A percentile compares a stretch with the other conserved stretches of the same genome.
Evolutionary conservation across 1,284 basidiomycete genomes (phyloP).

Genomic region (Irpex lacteus): DNA sequence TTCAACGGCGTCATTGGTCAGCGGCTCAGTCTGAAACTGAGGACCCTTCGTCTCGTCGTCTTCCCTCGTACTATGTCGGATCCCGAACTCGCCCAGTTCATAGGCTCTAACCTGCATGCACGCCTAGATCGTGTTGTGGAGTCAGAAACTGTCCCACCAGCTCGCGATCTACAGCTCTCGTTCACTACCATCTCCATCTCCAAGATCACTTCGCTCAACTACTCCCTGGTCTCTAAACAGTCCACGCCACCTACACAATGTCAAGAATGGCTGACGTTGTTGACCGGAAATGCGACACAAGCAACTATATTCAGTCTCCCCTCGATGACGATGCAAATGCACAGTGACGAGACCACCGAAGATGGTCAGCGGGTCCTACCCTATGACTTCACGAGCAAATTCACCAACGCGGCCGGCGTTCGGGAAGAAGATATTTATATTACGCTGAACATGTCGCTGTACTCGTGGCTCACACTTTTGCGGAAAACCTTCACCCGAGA

Average conservation of each 20-base stretch:
- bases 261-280: slow-evolving; percentile 50
- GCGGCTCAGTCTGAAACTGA: slow-evolving; percentile 66
- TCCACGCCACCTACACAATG: slow-evolving; percentile 30
- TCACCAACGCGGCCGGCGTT: slow-evolving; percentile 46
- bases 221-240: slow-evolving; percentile 38
- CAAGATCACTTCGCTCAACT: slow-evolving; percentile 57
- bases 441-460: slow-evolving; percentile 75
- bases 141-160: slow-evolving; percentile 43
- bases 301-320: slow-evolving; percentile 76
- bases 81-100: slow-evolving; percentile 68
- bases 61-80: slow-evolving; percentile 77
- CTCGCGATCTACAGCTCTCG: slow-evolving; percentile 63
- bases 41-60: slow-evolving; percentile 60
- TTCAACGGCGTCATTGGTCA: slow-evolving; percentile 65
- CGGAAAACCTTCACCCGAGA: slow-evolving; percentile 72
- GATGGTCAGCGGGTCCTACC: slow-evolving; percentile 41
- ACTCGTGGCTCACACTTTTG: slow-evolving; percentile 74
- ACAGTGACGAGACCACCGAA: slow-evolving; percentile 54
- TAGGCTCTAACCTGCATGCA: slow-evolving; percentile 61
- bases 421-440: slow-evolving; percentile 57
- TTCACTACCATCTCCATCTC: slow-evolving; percentile 76
- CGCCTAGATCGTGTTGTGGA: slow-evolving; percentile 61
- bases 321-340: slow-evolving; percentile 77
- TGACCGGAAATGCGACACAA: slow-evolving; percentile 58
- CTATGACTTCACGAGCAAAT: slow-evolving; percentile 75